Percentiles rank a stretch among this genome's conserved stretches.
These are phyloP conservation scores for Drechslerella coelobrocha DNA, from an alignment of 2,329 filamentous ascomycete genomes.

Conservation along the genomic window DNA sequence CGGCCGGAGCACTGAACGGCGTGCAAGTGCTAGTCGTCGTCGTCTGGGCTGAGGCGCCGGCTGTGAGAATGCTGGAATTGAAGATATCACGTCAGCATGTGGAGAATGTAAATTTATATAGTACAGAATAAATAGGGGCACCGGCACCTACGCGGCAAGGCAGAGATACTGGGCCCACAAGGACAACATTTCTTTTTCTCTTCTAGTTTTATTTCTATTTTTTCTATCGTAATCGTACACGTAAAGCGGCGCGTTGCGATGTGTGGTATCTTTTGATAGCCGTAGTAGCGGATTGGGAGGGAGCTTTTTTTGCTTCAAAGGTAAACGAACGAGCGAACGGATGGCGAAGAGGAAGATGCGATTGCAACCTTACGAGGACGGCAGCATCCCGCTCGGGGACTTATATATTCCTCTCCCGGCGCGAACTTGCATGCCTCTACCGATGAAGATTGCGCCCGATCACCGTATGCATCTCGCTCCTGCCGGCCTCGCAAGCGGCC, in stretches of 20 bases:
- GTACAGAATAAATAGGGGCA: too few relatives aligned
- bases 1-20: constrained; percentile 25
- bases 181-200: too few relatives aligned
- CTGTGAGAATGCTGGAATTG: constrained; percentile 13
- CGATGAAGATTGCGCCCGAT: constrained; percentile 21
- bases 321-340: too few relatives aligned
- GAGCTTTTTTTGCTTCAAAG: too few relatives aligned
- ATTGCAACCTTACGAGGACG: too few relatives aligned
- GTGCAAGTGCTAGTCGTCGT: constrained; percentile 20
- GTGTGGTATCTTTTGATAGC: constrained; percentile 8
- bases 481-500: not conserved
- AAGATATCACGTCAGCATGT: not conserved
- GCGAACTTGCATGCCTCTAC: not conserved
- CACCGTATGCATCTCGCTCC: constrained; percentile 8
- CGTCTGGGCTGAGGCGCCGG: constrained; percentile 23
- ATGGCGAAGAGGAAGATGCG: too few relatives aligned
- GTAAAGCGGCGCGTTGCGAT: constrained; percentile 3
- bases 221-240: too few relatives aligned
- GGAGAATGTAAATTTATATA: too few relatives aligned
- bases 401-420: constrained; percentile 11
- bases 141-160: not conserved
- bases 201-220: too few relatives aligned
- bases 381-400: not conserved
- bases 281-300: not conserved
- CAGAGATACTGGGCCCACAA: not conserved